phyloP scores from a whole-genome alignment of 78 protist species.

The Bigelowiella natans region DNA sequence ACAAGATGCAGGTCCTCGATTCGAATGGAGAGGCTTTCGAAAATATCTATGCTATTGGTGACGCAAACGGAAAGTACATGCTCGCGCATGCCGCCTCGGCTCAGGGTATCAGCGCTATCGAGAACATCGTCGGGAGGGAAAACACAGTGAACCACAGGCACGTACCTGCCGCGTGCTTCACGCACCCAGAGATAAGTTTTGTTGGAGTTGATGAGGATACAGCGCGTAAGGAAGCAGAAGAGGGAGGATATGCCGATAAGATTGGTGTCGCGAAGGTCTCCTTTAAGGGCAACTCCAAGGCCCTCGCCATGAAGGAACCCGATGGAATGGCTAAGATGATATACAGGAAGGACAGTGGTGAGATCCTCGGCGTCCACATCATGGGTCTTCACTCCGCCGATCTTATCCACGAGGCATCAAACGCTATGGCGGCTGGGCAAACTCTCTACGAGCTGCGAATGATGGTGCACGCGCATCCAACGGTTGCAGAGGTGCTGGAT shows the following conservation, averaged over 20 bases:
- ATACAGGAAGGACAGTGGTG: background rate
- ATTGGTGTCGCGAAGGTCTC: background rate
- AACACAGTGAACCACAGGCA: background rate
- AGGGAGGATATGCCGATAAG: background rate
- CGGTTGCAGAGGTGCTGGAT: background rate
- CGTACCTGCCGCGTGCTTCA: conserved; percentile 37
- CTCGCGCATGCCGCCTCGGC: conserved; percentile 41
- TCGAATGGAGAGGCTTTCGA: background rate
- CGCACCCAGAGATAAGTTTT: conserved; percentile 36
- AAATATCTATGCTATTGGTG: conserved; percentile 21
- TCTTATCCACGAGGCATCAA: conserved; percentile 12
- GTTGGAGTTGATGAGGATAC: background rate
- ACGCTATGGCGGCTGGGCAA: background rate
- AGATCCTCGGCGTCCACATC: conserved; percentile 17
- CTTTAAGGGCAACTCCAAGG: background rate
- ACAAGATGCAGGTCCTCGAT: conserved; percentile 21
- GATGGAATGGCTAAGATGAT: background rate
- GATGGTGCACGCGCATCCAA: background rate
- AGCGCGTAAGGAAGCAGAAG: background rate
- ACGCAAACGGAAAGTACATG: conserved; percentile 35
- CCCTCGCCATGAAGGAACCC: background rate
- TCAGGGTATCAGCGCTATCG: conserved; percentile 28
- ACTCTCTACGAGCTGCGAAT: background rate
- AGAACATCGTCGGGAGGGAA: conserved; percentile 24
- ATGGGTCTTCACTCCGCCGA: conserved; percentile 29